These are phyloP conservation scores for Quercus tomentella DNA, from an alignment of 331 rosid species.

Conservation along the genomic window DNA sequence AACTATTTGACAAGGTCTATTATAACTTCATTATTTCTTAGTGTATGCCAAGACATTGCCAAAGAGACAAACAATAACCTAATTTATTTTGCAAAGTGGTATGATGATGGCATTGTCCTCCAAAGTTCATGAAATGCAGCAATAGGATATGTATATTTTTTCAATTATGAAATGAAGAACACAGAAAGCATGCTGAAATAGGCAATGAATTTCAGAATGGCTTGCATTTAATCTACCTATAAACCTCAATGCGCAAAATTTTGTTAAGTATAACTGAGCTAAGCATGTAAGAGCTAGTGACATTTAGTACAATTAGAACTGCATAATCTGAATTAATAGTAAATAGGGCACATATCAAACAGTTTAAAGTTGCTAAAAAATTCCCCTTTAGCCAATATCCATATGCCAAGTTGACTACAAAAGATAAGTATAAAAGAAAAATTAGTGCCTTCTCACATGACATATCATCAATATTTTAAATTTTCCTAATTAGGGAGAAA, in stretches of 20 bases:
- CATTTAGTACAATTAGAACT: not conserved
- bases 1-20: too few relatives aligned
- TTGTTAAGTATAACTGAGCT: not conserved
- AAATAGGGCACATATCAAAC: conserved; percentile 49
- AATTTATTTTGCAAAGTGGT: not conserved
- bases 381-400: conserved; percentile 77
- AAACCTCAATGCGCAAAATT: not conserved
- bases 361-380: conserved; percentile 68
- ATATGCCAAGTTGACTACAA: conserved; percentile 85
- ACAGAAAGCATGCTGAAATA: not conserved
- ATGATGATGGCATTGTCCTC: not conserved
- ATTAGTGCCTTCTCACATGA: not conserved
- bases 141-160: not conserved
- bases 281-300: not conserved
- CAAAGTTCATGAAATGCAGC: not conserved
- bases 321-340: conserved; percentile 16
- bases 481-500: conserved; percentile 19
- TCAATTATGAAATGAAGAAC: not conserved
- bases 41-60: not conserved
- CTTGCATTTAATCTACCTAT: not conserved
- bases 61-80: not conserved
- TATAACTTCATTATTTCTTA: not conserved
- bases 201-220: not conserved
- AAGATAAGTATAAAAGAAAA: not conserved
- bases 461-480: not conserved